These are phyloP conservation scores for Penicillium canescens DNA, from an alignment of 495 filamentous ascomycete species.

Conservation along the genomic window DNA sequence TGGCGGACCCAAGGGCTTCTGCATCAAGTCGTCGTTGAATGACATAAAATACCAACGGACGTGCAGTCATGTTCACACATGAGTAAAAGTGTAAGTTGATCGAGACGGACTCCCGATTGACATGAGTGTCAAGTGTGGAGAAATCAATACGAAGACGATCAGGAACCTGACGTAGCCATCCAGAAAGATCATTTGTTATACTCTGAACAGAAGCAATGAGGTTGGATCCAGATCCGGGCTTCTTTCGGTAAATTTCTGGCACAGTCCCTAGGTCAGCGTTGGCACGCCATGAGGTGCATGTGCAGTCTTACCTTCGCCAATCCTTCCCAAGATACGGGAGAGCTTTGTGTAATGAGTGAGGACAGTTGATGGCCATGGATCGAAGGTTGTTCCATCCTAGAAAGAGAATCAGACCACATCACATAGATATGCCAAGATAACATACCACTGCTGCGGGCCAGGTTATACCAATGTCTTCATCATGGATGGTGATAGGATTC, in stretches of 20 bases:
- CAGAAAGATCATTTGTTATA: constrained; percentile 43
- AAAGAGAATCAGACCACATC: constrained; percentile 6
- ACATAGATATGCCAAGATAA: constrained; percentile 3
- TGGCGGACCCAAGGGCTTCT: constrained; percentile 17
- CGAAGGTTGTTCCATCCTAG: constrained; percentile 25
- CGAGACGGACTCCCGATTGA: constrained; percentile 46
- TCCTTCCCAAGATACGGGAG: constrained; percentile 44
- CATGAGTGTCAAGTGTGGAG: constrained; percentile 29
- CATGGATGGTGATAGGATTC: constrained; percentile 50
- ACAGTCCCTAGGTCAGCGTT: not conserved
- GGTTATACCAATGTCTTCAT: constrained; percentile 48
- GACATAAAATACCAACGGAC: constrained; percentile 50
- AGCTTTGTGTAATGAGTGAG: constrained; percentile 47
- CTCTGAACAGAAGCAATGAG: constrained; percentile 46
- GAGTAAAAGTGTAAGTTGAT: constrained; percentile 52
- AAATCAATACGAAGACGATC: constrained; percentile 46
- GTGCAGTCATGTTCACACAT: constrained; percentile 52
- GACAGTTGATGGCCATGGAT: constrained; percentile 47
- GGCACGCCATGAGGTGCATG: not conserved
- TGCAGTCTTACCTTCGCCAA: constrained; percentile 33
- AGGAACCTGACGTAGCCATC: constrained; percentile 42
- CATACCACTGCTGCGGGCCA: constrained; percentile 35
- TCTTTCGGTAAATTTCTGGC: constrained; percentile 46
- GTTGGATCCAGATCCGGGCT: constrained; percentile 41
- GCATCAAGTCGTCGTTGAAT: constrained; percentile 44